A percentile compares a stretch with the other conserved stretches of the same genome.
Evolutionary conservation across 768 basidiomycete genomes (phyloP).

Genomic region (Tulasnella sp.): DNA sequence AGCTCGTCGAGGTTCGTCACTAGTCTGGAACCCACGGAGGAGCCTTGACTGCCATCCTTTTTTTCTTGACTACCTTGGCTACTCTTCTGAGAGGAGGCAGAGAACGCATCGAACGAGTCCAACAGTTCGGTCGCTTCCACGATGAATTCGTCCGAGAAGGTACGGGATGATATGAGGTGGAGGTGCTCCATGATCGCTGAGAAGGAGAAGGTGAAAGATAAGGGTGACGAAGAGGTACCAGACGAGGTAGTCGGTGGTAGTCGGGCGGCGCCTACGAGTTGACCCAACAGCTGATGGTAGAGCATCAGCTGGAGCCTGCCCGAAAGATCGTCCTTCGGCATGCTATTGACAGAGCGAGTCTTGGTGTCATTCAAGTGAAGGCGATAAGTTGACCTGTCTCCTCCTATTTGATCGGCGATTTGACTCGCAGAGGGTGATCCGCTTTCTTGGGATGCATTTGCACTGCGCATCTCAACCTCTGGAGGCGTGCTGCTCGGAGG

Average conservation of each 20-base stretch:
- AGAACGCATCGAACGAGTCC: background rate
- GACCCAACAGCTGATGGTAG: conserved; percentile 33
- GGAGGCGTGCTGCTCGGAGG: background rate
- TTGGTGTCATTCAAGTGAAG: conserved; percentile 34
- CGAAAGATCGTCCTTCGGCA: conserved; percentile 31
- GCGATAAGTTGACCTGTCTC: conserved; percentile 24
- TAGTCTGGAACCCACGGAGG: background rate
- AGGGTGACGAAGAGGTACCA: background rate
- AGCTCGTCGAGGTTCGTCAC: background rate
- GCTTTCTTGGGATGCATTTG: background rate
- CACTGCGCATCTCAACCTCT: background rate
- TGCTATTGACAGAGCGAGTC: conserved; percentile 28
- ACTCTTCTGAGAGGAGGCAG: background rate
- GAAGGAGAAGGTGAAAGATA: conserved; percentile 13
- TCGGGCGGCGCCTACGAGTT: conserved; percentile 20
- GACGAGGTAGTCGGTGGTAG: background rate
- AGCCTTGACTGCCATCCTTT: background rate
- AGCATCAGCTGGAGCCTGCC: conserved; percentile 34
- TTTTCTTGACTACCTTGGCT: background rate
- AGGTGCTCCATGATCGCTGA: background rate
- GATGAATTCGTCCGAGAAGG: conserved; percentile 15
- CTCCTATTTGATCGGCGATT: background rate
- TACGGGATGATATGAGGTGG: background rate
- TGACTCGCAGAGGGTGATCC: background rate
- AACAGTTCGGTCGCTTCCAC: background rate